Conservation (phyloP, 805 yeast species). For the Sungouiella thailandica region DNA sequence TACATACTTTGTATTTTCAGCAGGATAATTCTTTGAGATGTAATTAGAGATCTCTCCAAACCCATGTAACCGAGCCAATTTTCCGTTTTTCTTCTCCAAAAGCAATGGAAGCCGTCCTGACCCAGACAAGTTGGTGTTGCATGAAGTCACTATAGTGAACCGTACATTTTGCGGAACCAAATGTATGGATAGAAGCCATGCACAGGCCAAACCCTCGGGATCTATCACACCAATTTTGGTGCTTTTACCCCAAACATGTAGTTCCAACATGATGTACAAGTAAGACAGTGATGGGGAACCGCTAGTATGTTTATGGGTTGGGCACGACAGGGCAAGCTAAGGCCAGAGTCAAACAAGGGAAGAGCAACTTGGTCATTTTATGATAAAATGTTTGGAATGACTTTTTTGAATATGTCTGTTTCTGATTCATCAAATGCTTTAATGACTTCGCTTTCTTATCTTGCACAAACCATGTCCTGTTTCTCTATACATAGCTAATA, state of each 20-base stretch:
- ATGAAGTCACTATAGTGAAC: slow-evolving; percentile 45
- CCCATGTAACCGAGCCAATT: slow-evolving; percentile 31
- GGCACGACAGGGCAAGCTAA: too few species aligned
- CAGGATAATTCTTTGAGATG: slow-evolving; percentile 16
- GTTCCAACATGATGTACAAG: too few species aligned
- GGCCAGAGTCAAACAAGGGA: too few species aligned
- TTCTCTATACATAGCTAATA: too few species aligned
- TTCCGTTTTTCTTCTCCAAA: slow-evolving; percentile 14
- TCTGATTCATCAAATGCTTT: too few species aligned
- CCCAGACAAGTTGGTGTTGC: slow-evolving; percentile 51
- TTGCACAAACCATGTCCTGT: too few species aligned
- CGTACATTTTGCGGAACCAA: slow-evolving; percentile 11
- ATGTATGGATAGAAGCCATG: slow-evolving; percentile 35
- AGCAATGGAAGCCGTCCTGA: slow-evolving; percentile 49
- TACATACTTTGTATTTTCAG: slow-evolving; percentile 8
- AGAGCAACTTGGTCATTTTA: too few species aligned
- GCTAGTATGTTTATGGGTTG: too few species aligned
- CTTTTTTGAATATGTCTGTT: too few species aligned
- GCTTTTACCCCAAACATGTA: slow-evolving; percentile 54
- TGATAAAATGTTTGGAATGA: too few species aligned
- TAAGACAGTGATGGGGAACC: too few species aligned
- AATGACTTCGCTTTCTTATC: too few species aligned
- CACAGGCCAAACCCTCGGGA: slow-evolving; percentile 47
- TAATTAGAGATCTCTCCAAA: slow-evolving; percentile 31
- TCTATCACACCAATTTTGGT: slow-evolving; percentile 40